phyloP scores from a whole-genome alignment of 2,329 filamentous ascomycete species.

The Acrocalymma vagum region DNA sequence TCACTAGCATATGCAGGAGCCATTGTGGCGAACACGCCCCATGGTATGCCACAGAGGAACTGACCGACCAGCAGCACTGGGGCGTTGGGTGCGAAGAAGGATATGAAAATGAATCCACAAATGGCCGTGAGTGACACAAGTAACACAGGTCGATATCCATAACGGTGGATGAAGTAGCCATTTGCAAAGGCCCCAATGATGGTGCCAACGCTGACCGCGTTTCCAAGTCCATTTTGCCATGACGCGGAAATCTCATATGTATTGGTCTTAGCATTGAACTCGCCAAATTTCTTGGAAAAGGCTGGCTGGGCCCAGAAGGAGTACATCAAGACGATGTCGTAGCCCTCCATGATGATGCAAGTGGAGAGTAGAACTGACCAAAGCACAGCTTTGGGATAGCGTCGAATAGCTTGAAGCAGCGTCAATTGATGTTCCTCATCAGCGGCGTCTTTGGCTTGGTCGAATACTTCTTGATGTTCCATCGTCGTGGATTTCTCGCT shows the following conservation, averaged over 20 bases:
- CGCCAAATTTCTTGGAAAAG: constrained; percentile 51
- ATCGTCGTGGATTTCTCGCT: constrained; percentile 7
- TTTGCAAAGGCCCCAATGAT: constrained; percentile 52
- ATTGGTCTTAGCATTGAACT: constrained; percentile 31
- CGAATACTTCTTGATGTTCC: constrained; percentile 13
- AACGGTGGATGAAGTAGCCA: constrained; percentile 46
- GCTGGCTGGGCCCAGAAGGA: constrained; percentile 69
- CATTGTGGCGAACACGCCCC: constrained; percentile 51
- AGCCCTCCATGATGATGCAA: constrained; percentile 88
- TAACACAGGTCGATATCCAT: constrained; percentile 39
- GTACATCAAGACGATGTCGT: constrained; percentile 79
- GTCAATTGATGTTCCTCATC: constrained; percentile 40
- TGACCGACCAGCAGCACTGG: constrained; percentile 25
- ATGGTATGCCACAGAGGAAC: constrained; percentile 41
- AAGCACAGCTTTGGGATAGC: constrained; percentile 82
- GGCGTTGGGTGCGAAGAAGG: constrained; percentile 29
- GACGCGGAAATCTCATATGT: constrained; percentile 47
- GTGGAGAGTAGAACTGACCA: constrained; percentile 86
- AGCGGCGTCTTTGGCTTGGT: constrained; percentile 14
- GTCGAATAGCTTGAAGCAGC: constrained; percentile 73
- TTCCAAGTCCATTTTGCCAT: constrained; percentile 53
- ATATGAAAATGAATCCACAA: constrained; percentile 25
- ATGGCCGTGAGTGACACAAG: constrained; percentile 21
- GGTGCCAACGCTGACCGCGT: constrained; percentile 50
- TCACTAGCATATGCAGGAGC: constrained; percentile 57